These are phyloP conservation scores for Magnaporthiopsis incrustans DNA, from an alignment of 2,329 filamentous ascomycete species.

Conservation along the genomic window DNA sequence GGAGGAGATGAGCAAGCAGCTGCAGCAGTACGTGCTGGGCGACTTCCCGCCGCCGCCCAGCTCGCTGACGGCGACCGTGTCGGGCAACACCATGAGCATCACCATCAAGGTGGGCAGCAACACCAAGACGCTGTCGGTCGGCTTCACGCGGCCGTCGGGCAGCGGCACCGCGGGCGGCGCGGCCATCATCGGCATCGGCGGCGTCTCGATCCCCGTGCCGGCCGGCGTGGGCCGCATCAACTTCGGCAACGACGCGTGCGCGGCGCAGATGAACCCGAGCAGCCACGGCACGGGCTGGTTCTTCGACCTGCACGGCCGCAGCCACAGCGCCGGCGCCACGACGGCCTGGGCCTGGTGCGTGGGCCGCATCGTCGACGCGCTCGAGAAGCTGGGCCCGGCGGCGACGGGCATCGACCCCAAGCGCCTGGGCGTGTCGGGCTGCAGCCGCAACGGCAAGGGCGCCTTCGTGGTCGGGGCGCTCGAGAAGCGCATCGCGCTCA, in stretches of 20 bases:
- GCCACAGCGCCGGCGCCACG: conserved; percentile 43
- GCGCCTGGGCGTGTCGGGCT: conserved; percentile 47
- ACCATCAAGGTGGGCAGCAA: conserved; percentile 24
- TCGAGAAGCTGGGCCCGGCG: conserved; percentile 35
- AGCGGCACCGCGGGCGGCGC: conserved; percentile 32
- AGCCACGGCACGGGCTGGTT: conserved; percentile 48
- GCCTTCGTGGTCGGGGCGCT: conserved; percentile 50
- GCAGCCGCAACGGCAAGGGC: conserved; percentile 53
- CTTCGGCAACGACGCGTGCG: conserved; percentile 49
- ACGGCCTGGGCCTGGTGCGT: conserved; percentile 55
- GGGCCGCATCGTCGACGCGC: conserved; percentile 47
- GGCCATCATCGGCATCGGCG: conserved; percentile 46
- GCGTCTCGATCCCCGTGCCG: conserved; percentile 42
- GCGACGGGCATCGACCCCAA: conserved; percentile 36
- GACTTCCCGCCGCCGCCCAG: conserved; percentile 33
- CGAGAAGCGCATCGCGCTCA: conserved; percentile 46
- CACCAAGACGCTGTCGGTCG: conserved; percentile 31
- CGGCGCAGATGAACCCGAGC: conserved; percentile 30
- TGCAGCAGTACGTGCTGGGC: conserved; percentile 40
- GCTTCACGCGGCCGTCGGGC: conserved; percentile 29
- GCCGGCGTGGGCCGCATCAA: conserved; percentile 43
- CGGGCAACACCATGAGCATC: conserved; percentile 14
- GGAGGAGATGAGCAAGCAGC: conserved; percentile 32
- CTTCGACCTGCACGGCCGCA: conserved; percentile 46
- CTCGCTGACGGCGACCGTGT: conserved; percentile 30